phyloP scores from a whole-genome alignment of 169 alveolate species.

The Plasmodium malariae region DNA sequence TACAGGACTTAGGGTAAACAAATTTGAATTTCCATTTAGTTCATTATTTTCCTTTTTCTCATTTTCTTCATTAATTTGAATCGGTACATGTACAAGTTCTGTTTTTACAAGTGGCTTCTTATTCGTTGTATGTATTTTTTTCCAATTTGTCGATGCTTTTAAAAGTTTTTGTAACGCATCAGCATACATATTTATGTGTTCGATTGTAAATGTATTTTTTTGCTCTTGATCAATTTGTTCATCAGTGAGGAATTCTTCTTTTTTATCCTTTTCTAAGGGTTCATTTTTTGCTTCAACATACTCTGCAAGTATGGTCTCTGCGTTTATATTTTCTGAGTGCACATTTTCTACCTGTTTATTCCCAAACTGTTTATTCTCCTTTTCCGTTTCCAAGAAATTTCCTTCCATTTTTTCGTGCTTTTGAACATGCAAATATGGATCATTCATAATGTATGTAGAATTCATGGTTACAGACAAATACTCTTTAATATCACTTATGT shows the following conservation, averaged over 20 bases:
- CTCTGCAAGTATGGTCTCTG: too few relatives aligned
- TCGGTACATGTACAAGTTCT: too few relatives aligned
- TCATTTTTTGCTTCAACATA: background rate
- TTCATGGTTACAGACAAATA: constrained; percentile 36
- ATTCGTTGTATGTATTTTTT: background rate
- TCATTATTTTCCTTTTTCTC: background rate
- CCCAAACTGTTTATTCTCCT: too few relatives aligned
- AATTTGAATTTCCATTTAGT: background rate
- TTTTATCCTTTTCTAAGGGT: background rate
- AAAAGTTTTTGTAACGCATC: constrained; percentile 26
- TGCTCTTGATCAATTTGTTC: background rate
- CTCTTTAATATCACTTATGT: constrained; percentile 3
- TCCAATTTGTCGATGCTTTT: background rate
- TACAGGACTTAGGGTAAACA: background rate
- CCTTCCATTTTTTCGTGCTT: background rate
- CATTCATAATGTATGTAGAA: background rate
- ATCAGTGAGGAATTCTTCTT: too few relatives aligned
- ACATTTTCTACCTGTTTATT: background rate
- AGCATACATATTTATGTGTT: constrained; percentile 59
- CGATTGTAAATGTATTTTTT: constrained; percentile 42
- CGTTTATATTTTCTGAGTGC: background rate
- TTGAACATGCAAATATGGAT: background rate
- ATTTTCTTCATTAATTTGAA: background rate
- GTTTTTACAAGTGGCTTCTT: background rate
- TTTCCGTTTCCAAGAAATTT: too few relatives aligned